phyloP scores from a whole-genome alignment of 768 basidiomycete species.

The Trametes maxima region DNA sequence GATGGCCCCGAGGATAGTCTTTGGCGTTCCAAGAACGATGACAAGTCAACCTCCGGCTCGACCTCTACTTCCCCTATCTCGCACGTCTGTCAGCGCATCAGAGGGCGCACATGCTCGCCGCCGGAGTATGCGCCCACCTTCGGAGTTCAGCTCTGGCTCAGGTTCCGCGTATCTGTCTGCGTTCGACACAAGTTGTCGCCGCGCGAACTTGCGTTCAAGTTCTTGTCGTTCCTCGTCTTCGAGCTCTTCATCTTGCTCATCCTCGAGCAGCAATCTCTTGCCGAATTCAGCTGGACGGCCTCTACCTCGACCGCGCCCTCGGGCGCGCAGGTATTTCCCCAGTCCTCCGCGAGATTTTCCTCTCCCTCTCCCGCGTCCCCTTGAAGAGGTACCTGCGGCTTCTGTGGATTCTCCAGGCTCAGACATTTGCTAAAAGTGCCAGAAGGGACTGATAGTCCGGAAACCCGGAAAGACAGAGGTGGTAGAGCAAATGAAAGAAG shows the following conservation, averaged over 20 bases:
- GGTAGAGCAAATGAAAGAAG: neutral
- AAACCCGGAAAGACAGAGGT: neutral
- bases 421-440: neutral
- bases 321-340: conserved; percentile 74
- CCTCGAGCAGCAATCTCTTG: conserved; percentile 62
- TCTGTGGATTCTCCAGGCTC: neutral
- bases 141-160: conserved; percentile 68
- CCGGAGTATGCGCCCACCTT: conserved; percentile 48
- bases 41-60: conserved; percentile 76
- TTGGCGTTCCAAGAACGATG: conserved; percentile 67
- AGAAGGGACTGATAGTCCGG: neutral
- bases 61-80: conserved; percentile 59
- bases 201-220: conserved; percentile 51
- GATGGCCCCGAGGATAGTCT: conserved; percentile 38
- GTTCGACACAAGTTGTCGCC: conserved; percentile 66
- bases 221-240: conserved; percentile 54
- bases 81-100: conserved; percentile 1
- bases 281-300: conserved; percentile 70
- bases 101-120: neutral
- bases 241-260: conserved; percentile 45
- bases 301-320: conserved; percentile 59
- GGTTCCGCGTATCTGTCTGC: conserved; percentile 74
- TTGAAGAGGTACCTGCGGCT: neutral
- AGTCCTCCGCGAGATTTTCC: conserved; percentile 66
- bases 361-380: conserved; percentile 24